Conservation (phyloP, 371 early-diverging fungal genomes). For the Catenaria anguillulae region DNA sequence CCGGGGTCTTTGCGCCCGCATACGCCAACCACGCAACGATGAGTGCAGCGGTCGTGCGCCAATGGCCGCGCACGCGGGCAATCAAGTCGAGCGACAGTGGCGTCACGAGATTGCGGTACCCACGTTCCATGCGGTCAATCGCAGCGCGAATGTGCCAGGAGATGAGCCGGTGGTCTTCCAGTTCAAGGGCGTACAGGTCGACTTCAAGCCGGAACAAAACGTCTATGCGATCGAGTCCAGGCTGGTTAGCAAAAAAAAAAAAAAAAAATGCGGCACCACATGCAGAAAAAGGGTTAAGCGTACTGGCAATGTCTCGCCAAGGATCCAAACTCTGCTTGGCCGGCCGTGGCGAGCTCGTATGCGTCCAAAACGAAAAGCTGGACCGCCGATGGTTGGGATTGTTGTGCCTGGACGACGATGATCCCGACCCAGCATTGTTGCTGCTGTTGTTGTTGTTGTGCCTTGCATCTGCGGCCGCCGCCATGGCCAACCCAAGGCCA, state of each 20-base stretch:
- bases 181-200: constrained; percentile 3
- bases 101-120: constrained; percentile 2
- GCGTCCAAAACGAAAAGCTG: neutral
- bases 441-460: too few relatives aligned
- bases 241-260: neutral
- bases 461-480: too few relatives aligned
- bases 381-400: too few relatives aligned
- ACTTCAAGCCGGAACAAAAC: constrained; percentile 3
- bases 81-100: constrained; percentile 6
- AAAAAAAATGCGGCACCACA: neutral
- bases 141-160: constrained; percentile 5
- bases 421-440: too few relatives aligned
- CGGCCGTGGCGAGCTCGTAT: neutral
- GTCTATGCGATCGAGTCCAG: neutral
- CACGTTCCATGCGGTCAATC: constrained; percentile 2
- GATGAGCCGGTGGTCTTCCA: constrained; percentile 2
- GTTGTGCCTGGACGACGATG: too few relatives aligned
- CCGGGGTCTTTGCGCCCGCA: too few relatives aligned
- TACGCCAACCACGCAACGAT: neutral
- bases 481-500: too few relatives aligned
- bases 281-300: neutral
- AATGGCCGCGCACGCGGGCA: neutral
- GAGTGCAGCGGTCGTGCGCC: neutral
- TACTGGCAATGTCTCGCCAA: neutral
- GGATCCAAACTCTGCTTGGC: neutral